Base-by-base conservation (phyloP, 2,329 filamentous ascomycete genomes). In the Apiospora aurea region DNA sequence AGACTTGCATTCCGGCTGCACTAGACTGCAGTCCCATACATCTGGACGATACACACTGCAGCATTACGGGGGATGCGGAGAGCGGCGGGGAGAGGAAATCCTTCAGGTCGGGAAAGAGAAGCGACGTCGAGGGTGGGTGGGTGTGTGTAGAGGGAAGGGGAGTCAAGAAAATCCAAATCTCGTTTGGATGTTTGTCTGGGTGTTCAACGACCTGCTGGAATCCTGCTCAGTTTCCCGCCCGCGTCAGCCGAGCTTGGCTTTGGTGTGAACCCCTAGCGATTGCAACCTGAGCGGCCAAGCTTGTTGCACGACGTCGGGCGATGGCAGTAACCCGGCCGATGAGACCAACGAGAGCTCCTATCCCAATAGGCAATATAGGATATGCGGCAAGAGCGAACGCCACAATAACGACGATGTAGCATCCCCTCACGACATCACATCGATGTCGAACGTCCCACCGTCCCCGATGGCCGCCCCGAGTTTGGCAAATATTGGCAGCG, bases 1-100 rank as follows among this genome's bases (percentile, higher is more conserved):
- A 46, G 6, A 44, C 66, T 68, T 68, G 66, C 66, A 68, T 68
- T 38, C 66, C 66, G 44, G n/a, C 66, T 47, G 41, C 66, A 46
- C 18, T 13, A 13, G 21, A 14, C 44, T 68, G 41, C 66, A 44
- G 14, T 26, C 21, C n/a, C 66, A 47, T 68, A 41, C 66, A 11
- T 18, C n/a, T 26, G 44, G 41, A 68, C 11, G 41, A 29, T 46
- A 34, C 41, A 38, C 18, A 21, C 53, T 53, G 24, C 29, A 47
- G 26, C n/a, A 47, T 44, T 18, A 29, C n/a, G 66, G 43, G 41
- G 66, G 66, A n/a, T 68, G 41, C 66, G 66, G 66, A 68, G 66
- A 68, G 24, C 41, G 66, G n/a, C 2, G 26, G 26, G 44, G 24
- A 6, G 29, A 4, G 46, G n/a, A 21, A 46, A 68, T 24, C 57